phyloP scores from a whole-genome alignment of 805 yeast species.

The Kazachstania martiniae region DNA sequence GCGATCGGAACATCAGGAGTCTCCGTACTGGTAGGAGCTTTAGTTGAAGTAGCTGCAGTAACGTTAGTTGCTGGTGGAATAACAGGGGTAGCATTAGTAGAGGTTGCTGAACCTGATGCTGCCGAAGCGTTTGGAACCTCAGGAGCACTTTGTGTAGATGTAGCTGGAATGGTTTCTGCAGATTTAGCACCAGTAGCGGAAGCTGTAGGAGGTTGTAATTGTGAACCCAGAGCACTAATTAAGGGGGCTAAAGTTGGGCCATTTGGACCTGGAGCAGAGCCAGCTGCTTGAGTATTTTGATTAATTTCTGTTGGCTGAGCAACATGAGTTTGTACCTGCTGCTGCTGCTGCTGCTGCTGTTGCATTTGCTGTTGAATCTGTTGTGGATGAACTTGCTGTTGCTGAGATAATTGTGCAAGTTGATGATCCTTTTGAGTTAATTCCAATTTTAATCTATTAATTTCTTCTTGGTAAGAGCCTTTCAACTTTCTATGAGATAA shows the following conservation, averaged over 20 bases:
- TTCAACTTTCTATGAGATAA: constrained; percentile 90
- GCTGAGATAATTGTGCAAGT: constrained; percentile 33
- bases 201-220: constrained; percentile 4
- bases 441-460: constrained; percentile 73
- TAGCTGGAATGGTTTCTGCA: not conserved
- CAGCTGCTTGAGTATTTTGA: constrained; percentile 10
- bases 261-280: constrained; percentile 8
- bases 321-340: not conserved
- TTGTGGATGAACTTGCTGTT: constrained; percentile 17
- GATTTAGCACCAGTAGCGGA: not conserved
- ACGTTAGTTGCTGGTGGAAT: not conserved
- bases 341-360: constrained; percentile 9
- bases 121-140: not conserved
- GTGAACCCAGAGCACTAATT: constrained; percentile 10
- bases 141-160: not conserved
- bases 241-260: constrained; percentile 11
- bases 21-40: constrained; percentile 3
- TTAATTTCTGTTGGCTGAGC: constrained; percentile 5
- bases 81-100: not conserved
- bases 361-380: constrained; percentile 18
- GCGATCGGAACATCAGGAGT: too few species aligned
- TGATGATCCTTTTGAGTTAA: constrained; percentile 70
- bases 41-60: not conserved
- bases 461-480: constrained; percentile 92
- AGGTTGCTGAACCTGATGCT: not conserved